phyloP scores from a whole-genome alignment of 2,329 filamentous ascomycete genomes.

The Gyromitra esculenta region DNA sequence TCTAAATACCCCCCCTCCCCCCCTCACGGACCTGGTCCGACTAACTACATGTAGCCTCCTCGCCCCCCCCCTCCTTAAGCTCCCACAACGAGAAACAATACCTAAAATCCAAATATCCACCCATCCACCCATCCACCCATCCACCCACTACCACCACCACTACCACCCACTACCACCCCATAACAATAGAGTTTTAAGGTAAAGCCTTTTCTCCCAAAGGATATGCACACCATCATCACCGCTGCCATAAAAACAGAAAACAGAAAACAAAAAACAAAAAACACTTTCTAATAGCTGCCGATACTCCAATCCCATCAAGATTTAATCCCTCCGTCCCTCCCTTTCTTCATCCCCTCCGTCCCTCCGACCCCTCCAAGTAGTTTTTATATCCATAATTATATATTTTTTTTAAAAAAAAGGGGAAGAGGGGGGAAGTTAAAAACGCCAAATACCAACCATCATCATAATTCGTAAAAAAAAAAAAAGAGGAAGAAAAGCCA shows the following conservation, averaged over 20 bases:
- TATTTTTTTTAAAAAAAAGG: conserved; percentile 9
- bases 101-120: too few species aligned
- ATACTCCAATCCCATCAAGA: conserved; percentile 18
- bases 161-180: not conserved
- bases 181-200: not conserved
- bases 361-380: too few species aligned
- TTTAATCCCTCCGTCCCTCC: not conserved
- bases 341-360: not conserved
- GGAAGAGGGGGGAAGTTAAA: not conserved
- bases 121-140: too few species aligned
- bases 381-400: too few species aligned
- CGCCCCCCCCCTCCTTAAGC: too few species aligned
- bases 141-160: not conserved
- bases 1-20: not conserved
- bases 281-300: conserved; percentile 11
- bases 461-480: conserved; percentile 16
- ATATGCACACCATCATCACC: conserved; percentile 3
- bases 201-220: not conserved
- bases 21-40: not conserved
- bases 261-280: not conserved
- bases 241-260: not conserved
- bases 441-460: conserved; percentile 3
- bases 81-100: too few species aligned
- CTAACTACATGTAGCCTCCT: not conserved
- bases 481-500: too few species aligned